Base-by-base conservation (phyloP, 805 yeast species). In the Wickerhamomyces rabaulensis region DNA sequence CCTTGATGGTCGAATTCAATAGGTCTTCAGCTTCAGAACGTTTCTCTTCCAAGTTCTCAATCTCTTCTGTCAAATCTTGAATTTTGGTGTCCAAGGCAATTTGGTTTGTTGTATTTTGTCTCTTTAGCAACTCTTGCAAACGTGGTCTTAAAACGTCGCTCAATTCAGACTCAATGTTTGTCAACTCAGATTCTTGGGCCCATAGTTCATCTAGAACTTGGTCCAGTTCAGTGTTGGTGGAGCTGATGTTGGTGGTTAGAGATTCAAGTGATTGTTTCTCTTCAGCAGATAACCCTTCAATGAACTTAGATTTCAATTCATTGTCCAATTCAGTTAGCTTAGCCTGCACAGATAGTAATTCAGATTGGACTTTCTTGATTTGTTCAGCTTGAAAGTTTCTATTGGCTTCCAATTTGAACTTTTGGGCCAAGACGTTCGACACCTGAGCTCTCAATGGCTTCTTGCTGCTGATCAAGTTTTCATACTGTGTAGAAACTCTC, bases 131-230 rank as follows among this genome's bases (percentile, higher is more conserved):
- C 33, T 74, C 75, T 21, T 65, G 65, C 45, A 69, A 62, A 47
- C 78, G 78, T 12, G 88, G 87, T 38, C 72, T 65, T 40, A 81
- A 67, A 43, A 75, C 81, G 26, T 81, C 80, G n/a, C 68, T 63
- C 37, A 87, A 60, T 50, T 82, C 89, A 3, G 84, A 71, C 40
- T 77, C 76, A 9, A 77, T 52, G 1, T 66, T 60, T 0, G 78
- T 69, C 15, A 78, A 61, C 16, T 70, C 66, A 12, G 79, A 64
- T 49, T 82, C 84, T 6, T 77, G 49, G 1, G 64, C 68, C 0
- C 74, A 61, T 19, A 80, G 63, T 35, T 64, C 53, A 3, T 65
- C 66, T 0, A 72, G 73, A 4, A 75, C 49, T 5, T 54, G 53
- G 41, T 73, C 70, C 39, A 83, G 68, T 31, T 69, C 55, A 3